Percentiles rank a stretch among this genome's conserved stretches.
Evolutionary conservation across 1,139 yeast genomes (phyloP).

Genomic region (Debaryomycetaceae sp.): DNA sequence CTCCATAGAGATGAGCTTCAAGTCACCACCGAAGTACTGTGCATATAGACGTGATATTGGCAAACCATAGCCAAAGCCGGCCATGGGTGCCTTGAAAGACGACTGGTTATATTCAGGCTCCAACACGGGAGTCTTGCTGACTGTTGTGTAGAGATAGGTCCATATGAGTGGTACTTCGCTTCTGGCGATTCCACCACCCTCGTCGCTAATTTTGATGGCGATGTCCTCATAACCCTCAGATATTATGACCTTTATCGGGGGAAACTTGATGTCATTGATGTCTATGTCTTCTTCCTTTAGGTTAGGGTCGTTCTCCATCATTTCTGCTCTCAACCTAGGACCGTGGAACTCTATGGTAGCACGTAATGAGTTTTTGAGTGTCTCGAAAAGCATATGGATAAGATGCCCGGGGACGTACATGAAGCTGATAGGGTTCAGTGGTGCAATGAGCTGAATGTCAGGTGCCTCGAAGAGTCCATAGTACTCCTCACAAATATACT

Average conservation of each 20-base stretch:
- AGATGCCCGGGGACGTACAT: constrained; percentile 91
- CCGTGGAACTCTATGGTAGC: constrained; percentile 81
- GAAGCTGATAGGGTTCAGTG: constrained; percentile 61
- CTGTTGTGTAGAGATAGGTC: constrained; percentile 91
- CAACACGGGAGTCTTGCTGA: constrained; percentile 65
- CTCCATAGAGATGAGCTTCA: constrained; percentile 85
- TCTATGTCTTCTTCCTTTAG: constrained; percentile 42
- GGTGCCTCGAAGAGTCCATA: constrained; percentile 84
- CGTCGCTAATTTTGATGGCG: constrained; percentile 89
- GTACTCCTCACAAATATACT: constrained; percentile 84
- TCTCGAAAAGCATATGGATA: constrained; percentile 84
- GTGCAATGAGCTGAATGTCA: constrained; percentile 70
- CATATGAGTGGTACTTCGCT: constrained; percentile 82
- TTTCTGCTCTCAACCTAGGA: constrained; percentile 35
- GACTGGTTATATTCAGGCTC: constrained; percentile 56
- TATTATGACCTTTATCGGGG: constrained; percentile 82
- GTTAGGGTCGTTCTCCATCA: constrained; percentile 42
- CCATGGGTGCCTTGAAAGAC: constrained; percentile 85
- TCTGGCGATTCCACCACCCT: constrained; percentile 92
- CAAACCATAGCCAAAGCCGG: constrained; percentile 90
- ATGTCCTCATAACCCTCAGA: constrained; percentile 92
- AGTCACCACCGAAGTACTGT: constrained; percentile 88
- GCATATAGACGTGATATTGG: constrained; percentile 86
- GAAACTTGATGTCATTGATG: constrained; percentile 66
- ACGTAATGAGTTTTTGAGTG: constrained; percentile 75